These are phyloP conservation scores for Colletotrichum neosansevieriae DNA, from an alignment of 2,329 filamentous ascomycete species.

Conservation along the genomic window DNA sequence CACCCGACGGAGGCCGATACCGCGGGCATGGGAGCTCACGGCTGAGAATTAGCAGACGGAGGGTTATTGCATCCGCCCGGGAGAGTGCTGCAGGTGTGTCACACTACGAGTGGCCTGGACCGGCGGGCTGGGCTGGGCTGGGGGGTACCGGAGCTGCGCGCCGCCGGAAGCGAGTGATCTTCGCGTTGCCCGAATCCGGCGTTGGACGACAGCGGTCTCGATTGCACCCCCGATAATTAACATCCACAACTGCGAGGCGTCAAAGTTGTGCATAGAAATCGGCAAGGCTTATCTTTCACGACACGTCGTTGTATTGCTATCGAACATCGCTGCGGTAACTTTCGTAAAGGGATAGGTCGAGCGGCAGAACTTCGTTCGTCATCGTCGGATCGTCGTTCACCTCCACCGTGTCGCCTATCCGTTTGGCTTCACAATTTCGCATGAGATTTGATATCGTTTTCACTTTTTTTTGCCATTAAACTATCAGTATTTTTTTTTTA, in stretches of 20 bases:
- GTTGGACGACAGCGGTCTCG: background rate
- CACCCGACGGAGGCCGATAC: background rate
- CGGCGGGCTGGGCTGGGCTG: constrained; percentile 2
- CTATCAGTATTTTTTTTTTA: constrained; percentile 39
- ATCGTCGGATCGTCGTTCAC: constrained; percentile 5
- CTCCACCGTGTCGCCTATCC: constrained; percentile 11
- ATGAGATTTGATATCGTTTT: constrained; percentile 27
- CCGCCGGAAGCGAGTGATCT: constrained; percentile 5
- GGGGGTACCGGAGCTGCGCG: constrained; percentile 8
- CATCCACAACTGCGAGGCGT: background rate
- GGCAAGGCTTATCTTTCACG: background rate
- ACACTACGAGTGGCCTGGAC: background rate
- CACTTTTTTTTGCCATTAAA: constrained; percentile 39
- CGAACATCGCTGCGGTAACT: constrained; percentile 10
- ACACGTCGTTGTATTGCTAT: constrained; percentile 23
- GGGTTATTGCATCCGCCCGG: no score
- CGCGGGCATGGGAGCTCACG: no score
- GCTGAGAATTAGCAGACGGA: background rate
- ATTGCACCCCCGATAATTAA: background rate
- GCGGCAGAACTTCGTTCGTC: constrained; percentile 6
- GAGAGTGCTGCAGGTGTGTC: constrained; percentile 9
- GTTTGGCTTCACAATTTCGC: constrained; percentile 39
- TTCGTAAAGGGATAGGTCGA: constrained; percentile 14
- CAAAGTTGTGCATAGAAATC: background rate
- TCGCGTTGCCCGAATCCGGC: constrained; percentile 11